These are phyloP conservation scores for Eutrema salsugineum DNA, from an alignment of 441 rosid genomes.

Conservation along the genomic window DNA sequence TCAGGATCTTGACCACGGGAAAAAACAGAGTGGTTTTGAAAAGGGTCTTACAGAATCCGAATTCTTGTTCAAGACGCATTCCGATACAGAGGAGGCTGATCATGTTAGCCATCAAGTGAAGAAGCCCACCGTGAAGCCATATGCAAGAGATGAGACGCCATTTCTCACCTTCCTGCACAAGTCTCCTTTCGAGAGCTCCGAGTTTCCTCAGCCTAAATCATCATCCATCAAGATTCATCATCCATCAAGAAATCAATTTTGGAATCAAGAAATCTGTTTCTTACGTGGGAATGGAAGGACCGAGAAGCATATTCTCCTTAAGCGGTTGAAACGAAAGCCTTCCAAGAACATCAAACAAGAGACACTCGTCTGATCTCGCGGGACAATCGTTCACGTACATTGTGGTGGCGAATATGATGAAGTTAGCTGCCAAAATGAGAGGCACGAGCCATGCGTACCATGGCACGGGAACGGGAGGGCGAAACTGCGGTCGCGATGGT, in stretches of 20 bases:
- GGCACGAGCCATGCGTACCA: slow-evolving; percentile 74
- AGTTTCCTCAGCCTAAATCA: slow-evolving; percentile 52
- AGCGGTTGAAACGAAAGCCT: slow-evolving; percentile 70
- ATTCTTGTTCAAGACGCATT: slow-evolving; percentile 69
- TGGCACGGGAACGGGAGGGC: slow-evolving; percentile 40
- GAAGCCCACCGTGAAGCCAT: slow-evolving; percentile 82
- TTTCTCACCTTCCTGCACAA: slow-evolving; percentile 37
- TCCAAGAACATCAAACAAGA: slow-evolving; percentile 43
- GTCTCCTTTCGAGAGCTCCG: slow-evolving; percentile 63
- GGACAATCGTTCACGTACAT: slow-evolving; percentile 83
- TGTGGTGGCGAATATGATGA: slow-evolving; percentile 42
- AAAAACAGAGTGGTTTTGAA: neutral
- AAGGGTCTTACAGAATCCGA: slow-evolving; percentile 65
- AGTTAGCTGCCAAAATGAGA: slow-evolving; percentile 42
- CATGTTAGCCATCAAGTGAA: slow-evolving; percentile 69
- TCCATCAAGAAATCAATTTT: no score
- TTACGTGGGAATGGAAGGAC: slow-evolving; percentile 75
- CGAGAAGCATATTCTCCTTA: slow-evolving; percentile 55
- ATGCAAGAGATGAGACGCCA: slow-evolving; percentile 74
- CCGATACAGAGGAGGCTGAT: slow-evolving; percentile 66
- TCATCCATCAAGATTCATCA: neutral
- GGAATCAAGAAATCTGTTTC: neutral
- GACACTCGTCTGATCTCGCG: slow-evolving; percentile 35
- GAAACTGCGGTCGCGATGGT: slow-evolving; percentile 36
- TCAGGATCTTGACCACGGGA: neutral